A percentile compares a stretch with the other conserved stretches of the same genome.
Evolutionary conservation across 2,329 filamentous ascomycete genomes (phyloP).

Genomic region (Ceratocystis huliohia): DNA sequence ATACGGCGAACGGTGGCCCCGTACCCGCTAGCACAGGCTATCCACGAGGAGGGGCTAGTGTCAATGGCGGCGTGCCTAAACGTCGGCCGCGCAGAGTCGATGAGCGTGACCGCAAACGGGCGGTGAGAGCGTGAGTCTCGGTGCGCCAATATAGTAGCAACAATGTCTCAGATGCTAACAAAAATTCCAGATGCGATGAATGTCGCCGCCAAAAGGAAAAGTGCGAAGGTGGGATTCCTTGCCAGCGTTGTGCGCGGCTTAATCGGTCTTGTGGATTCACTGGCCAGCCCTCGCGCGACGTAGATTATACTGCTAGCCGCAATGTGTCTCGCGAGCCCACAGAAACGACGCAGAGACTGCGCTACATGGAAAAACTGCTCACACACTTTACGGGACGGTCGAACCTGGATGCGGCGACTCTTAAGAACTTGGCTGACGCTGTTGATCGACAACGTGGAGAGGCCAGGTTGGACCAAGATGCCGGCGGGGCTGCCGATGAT

Average conservation of each 20-base stretch:
- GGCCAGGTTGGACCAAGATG: slow-evolving; percentile 10
- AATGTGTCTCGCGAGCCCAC: slow-evolving; percentile 19
- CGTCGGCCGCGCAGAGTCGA: slow-evolving; percentile 24
- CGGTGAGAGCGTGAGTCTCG: slow-evolving; percentile 24
- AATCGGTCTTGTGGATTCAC: slow-evolving; percentile 39
- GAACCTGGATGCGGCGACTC: slow-evolving; percentile 31
- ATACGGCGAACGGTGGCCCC: background rate
- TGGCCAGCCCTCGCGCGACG: slow-evolving; percentile 23
- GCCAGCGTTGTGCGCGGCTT: slow-evolving; percentile 39
- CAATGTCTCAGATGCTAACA: background rate
- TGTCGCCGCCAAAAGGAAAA: slow-evolving; percentile 45
- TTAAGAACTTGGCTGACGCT: slow-evolving; percentile 34
- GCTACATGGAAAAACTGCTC: slow-evolving; percentile 36
- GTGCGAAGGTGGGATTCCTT: slow-evolving; percentile 43
- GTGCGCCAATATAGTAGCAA: background rate
- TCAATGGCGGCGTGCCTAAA: slow-evolving; percentile 21
- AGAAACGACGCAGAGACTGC: slow-evolving; percentile 22
- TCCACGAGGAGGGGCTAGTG: slow-evolving; percentile 3
- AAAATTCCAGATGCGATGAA: slow-evolving; percentile 36
- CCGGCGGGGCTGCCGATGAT: slow-evolving; percentile 7
- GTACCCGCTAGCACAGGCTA: background rate
- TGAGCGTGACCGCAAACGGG: slow-evolving; percentile 26
- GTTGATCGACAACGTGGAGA: slow-evolving; percentile 27
- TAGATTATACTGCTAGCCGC: slow-evolving; percentile 6
- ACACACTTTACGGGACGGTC: slow-evolving; percentile 36